Evolutionary conservation across 306 rosid species (phyloP), one percentile per base, ranked within the genome.

Genomic region (Vicia villosa): DNA sequence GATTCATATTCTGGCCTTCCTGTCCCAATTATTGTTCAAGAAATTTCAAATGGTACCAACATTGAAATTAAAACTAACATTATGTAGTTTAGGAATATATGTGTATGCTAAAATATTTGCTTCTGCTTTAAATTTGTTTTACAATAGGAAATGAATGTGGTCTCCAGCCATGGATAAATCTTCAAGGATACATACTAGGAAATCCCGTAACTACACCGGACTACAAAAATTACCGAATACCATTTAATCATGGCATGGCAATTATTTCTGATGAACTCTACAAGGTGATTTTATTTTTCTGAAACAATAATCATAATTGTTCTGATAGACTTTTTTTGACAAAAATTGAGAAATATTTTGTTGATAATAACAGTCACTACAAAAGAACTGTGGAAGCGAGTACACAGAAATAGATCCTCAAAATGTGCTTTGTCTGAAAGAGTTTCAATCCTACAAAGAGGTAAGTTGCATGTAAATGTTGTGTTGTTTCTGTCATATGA

Each of bases 171-270:
- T 40, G 64, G 73, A 79, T 91, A 75, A 86, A 88, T 72, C 65
- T 91, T 14, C 74, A 88, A 87, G 96, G 96, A 49, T 89, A 87
- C 69, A 16, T 83, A 37, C 56, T 69, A 3, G 89, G 91, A 22
- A 85, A 87, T 63, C 76, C 87, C 3, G 0, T 0, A 5, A 86
- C 87, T 10, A 13, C 8, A 20, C 0, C 6, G 16, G 10, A 0
- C 1, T 36, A 66, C 4, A 1, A 1, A 14, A 50, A 60, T 14
- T 67, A 66, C 5, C 0, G 8, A 55, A 40, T 24, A 14, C n/a
- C 80, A 68, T 70, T 79, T 76, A 76, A 82, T 77, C 90, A 81
- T 69, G 84, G 87, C 16, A 78, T 75, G 88, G 80, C 67, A 14
- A 75, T 89, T 20, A 83, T 89, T 60, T 83, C 90, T n/a, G 82